Base-by-base conservation (phyloP, 306 rosid genomes). In the Castanea sativa region DNA sequence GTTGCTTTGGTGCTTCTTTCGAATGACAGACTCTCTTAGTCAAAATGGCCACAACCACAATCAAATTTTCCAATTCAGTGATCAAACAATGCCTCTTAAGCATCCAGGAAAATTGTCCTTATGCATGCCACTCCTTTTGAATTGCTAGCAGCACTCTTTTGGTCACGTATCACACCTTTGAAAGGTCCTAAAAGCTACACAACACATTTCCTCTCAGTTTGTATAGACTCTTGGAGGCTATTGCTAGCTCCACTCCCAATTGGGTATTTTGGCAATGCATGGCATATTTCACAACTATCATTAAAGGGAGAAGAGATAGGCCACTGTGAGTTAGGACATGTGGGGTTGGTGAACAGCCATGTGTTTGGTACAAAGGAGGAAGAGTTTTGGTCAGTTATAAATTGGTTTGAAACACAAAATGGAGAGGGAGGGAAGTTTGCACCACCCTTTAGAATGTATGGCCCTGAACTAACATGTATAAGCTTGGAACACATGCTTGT, bases 81-180 rank as follows among this genome's bases (percentile, higher is more conserved):
- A 87, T 90, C 15, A 58, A 82, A 6, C 74, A 73, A 5, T 56
- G 76, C 27, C 85, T 91, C 59, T 55, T 57, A 3, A 41, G 74
- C 23, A 9, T 83, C 74, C 71, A 74, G 8, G 32, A 60, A 33
- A 14, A n/a, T 10, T 85, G 87, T 55, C 78, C 89, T 16, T n/a
- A n/a, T n/a, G n/a, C 30, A 78, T 52, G 91, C 83, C 63, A 90
- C 92, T 4, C 90, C 93, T 4, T 91, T 93, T 49, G 93, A 93
- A 55, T 61, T 88, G 6, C 93, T 91, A 1, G 77, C 86, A 0
- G 91, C 92, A 12, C 76, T 93, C 79, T 90, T 93, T 32, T 93
- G 97, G 92, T 67, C 81, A 2, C 81, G 89, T 3, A n/a, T 93
- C 35, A 75, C 82, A 1, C 53, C 23, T 30, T 57, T 83, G 57